Evolutionary conservation across 108 stramenopile genomes (phyloP), one percentile per base, ranked within the genome.

Genomic region (Cyclotella baltica): DNA sequence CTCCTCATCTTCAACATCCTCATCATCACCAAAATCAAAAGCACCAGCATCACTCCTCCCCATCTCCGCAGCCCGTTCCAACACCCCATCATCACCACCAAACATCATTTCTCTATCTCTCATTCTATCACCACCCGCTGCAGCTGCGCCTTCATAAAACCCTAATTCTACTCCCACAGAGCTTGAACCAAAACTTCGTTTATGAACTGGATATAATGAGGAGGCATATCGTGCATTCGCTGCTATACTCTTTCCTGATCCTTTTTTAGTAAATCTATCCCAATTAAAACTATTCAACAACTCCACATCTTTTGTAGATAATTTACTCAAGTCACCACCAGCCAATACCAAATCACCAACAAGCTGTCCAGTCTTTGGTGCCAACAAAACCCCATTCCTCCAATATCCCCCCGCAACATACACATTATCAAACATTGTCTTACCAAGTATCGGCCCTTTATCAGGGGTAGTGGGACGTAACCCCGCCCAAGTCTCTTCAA

Each of bases 401-500:
- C 97, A 98, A 68, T 98, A 97, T 8, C 97, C 97, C 10, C 97
- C 97, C 10, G 96, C 96, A 55, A 97, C 47, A 55, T 76, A 96
- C 15, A 98, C 73, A 74, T 93, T 94, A 13, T 88, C 76, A 91
- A 93, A 97, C 33, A 37, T 35, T 20, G 92, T 92, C 27, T 84
- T 70, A 9, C 97, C 97, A 25, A 98, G 67, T n/a, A 98, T 88
- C 0, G 97, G 97, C 29, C 89, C 84, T 67, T 92, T 94, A 83
- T 98, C 97, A 2, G 96, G 95, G 37, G 97, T 96, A 34, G 94
- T 96, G 8, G 97, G 97, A 40, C 97, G 88, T 48, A 98, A 76
- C 20, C 97, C 97, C 1, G 92, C 92, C 97, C 97, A 98, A 1
- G 93, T 90, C 76, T 96, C 95, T 72, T 95, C 97, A 30, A 98